Evolutionary conservation across 305 asterid genomes (phyloP).

Genomic region (Solanum hybrid): DNA sequence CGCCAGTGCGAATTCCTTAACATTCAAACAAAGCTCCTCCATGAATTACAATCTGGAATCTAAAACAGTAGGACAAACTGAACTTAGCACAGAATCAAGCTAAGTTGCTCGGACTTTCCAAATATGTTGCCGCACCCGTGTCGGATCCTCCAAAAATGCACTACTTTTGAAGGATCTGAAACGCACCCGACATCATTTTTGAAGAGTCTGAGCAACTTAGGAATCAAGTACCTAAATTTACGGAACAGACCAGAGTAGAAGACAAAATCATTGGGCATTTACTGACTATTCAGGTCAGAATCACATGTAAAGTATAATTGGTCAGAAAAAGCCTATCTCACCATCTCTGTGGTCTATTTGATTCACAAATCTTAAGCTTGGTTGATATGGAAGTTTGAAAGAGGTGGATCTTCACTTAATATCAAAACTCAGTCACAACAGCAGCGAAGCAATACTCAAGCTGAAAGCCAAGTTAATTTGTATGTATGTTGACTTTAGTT

Average conservation of each 20-base stretch:
- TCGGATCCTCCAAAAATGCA: neutral
- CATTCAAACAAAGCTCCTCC: neutral
- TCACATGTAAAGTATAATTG: neutral
- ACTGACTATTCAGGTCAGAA: neutral
- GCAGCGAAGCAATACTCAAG: neutral
- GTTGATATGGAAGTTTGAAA: neutral
- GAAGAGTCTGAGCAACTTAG: neutral
- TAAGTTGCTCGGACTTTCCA: neutral
- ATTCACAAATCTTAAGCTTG: neutral
- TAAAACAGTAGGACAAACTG: neutral
- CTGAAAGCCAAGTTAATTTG: neutral
- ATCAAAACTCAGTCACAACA: neutral
- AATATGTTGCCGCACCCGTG: neutral
- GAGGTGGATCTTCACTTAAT: neutral
- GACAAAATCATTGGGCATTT: neutral
- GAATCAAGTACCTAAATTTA: neutral
- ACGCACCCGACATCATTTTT: neutral
- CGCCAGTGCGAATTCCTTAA: neutral
- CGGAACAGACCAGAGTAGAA: neutral
- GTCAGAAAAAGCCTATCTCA: neutral
- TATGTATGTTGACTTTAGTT: neutral
- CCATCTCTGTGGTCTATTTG: neutral
- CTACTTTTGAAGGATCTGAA: neutral
- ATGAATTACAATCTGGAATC: neutral
- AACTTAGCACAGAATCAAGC: neutral